phyloP scores from a whole-genome alignment of 83 land plant genomes.

The Thuja plicata region DNA sequence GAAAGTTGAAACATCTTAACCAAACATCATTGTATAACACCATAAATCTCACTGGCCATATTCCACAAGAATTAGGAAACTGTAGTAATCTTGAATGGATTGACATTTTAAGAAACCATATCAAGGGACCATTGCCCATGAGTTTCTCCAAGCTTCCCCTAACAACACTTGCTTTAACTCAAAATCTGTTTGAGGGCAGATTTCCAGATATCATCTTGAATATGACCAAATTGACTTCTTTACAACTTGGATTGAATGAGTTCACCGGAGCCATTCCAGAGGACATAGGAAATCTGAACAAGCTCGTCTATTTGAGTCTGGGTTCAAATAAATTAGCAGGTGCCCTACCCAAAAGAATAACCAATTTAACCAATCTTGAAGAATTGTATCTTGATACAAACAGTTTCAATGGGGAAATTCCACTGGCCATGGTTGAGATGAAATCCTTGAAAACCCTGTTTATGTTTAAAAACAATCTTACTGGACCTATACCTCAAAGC shows the following conservation, averaged over 20 bases:
- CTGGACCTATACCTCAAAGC: neutral
- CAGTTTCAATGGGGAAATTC: slow-evolving; percentile 22
- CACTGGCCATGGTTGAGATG: slow-evolving; percentile 19
- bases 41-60: neutral
- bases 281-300: neutral
- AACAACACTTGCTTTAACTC: too few relatives aligned
- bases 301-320: too few relatives aligned
- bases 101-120: neutral
- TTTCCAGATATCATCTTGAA: slow-evolving; percentile 3
- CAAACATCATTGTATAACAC: neutral
- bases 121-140: neutral
- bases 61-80: neutral
- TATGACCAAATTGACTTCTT: slow-evolving; percentile 10
- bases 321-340: too few relatives aligned
- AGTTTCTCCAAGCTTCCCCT: neutral
- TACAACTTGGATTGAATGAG: neutral
- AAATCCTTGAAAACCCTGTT: neutral
- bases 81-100: neutral
- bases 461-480: slow-evolving; percentile 15
- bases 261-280: slow-evolving; percentile 15
- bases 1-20: neutral
- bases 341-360: neutral
- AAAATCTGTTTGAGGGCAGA: neutral
- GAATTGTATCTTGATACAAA: slow-evolving; percentile 23
- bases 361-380: slow-evolving; percentile 12